Evolutionary conservation across 306 rosid species (phyloP).

Genomic region (Gastrolobium bilobum): DNA sequence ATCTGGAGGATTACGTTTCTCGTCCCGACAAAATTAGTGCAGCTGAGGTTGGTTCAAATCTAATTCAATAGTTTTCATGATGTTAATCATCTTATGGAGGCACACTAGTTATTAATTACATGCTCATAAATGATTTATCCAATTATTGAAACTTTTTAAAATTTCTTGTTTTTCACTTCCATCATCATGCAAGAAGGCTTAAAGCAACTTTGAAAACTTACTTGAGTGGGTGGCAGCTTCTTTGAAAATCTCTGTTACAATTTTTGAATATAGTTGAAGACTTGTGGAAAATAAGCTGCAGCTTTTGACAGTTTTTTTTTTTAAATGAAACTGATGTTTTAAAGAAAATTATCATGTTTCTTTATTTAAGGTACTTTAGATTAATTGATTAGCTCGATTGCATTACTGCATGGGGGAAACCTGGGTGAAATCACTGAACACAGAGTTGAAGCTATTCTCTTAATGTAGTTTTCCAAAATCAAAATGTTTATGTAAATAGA

Average conservation of each 20-base stretch:
- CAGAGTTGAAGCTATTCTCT: background rate
- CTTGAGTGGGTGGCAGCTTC: background rate
- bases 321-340: conserved; percentile 15
- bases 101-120: conserved; percentile 1
- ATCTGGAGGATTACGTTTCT: conserved; percentile 97
- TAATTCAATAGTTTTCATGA: conserved; percentile 8
- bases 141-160: background rate
- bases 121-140: background rate
- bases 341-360: background rate
- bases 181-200: conserved; percentile 26
- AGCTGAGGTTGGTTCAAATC: conserved; percentile 86
- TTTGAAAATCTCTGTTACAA: conserved; percentile 14
- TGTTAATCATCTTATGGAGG: background rate
- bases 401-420: background rate
- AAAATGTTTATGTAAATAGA: background rate
- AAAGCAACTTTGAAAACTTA: background rate
- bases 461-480: background rate
- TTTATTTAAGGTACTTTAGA: conserved; percentile 6
- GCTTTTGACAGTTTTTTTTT: conserved; percentile 11
- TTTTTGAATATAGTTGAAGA: conserved; percentile 9
- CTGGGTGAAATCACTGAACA: too few species aligned
- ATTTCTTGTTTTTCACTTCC: background rate
- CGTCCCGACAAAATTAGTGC: conserved; percentile 99
- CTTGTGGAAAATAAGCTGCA: background rate
- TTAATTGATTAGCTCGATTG: background rate